Percentiles rank a stretch among this genome's conserved stretches.
These are phyloP conservation scores for Tulasnella sp. DNA, from an alignment of 768 basidiomycete genomes.

Conservation along the genomic window DNA sequence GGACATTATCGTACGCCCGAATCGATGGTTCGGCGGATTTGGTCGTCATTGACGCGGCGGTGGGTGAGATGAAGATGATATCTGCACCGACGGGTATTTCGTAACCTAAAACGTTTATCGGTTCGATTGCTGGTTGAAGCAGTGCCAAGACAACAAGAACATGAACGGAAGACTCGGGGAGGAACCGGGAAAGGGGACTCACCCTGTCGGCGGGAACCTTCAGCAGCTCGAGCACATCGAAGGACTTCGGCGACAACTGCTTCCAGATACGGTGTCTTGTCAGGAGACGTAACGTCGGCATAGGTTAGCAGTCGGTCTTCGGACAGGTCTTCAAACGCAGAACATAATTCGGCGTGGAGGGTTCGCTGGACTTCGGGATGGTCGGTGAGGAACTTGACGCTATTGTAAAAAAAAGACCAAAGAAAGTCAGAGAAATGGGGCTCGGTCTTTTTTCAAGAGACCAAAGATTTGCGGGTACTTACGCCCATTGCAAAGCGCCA, in stretches of 20 bases:
- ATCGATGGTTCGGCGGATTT: not conserved
- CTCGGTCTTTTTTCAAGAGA: not conserved
- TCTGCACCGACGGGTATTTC: conserved; percentile 1
- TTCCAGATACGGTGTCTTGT: conserved; percentile 13
- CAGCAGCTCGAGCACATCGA: not conserved
- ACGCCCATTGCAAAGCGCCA: not conserved
- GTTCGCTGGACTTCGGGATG: not conserved
- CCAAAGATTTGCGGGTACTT: not conserved
- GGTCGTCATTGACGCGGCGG: not conserved
- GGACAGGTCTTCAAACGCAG: not conserved
- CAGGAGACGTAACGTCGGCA: not conserved
- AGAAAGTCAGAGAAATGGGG: not conserved
- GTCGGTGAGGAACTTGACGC: not conserved
- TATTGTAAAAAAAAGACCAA: not conserved
- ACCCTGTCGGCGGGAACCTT: not conserved
- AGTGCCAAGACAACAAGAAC: not conserved
- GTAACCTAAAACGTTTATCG: not conserved
- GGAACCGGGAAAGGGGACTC: not conserved
- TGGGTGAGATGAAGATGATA: not conserved
- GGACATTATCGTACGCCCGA: not conserved
- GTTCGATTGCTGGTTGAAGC: not conserved
- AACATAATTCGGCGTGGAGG: not conserved
- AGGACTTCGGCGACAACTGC: not conserved
- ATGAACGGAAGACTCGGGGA: not conserved
- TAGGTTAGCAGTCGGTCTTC: not conserved